Percentiles rank a stretch among this genome's conserved stretches.
Conservation (phyloP, 495 filamentous ascomycete genomes). For the Lasiosphaeris hirsuta region DNA sequence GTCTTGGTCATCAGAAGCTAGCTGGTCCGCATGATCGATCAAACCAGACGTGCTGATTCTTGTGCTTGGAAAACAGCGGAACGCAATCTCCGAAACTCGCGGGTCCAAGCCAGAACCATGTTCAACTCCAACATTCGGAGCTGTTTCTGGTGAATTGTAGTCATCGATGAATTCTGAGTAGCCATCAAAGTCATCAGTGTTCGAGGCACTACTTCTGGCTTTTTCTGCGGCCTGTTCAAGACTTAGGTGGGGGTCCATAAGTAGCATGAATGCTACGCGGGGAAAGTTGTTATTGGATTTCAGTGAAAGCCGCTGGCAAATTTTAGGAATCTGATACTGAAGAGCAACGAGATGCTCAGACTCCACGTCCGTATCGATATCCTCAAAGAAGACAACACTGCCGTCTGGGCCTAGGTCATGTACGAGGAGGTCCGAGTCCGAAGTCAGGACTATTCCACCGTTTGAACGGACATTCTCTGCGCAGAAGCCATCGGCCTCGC, state of each 20-base stretch:
- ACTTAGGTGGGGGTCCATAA: conserved; percentile 28
- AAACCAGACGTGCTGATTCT: not conserved
- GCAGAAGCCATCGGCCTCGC: conserved; percentile 71
- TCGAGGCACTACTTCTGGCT: conserved; percentile 20
- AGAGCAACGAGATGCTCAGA: conserved; percentile 29
- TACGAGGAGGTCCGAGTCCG: conserved; percentile 72
- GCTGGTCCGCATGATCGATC: not conserved
- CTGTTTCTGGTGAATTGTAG: conserved; percentile 33
- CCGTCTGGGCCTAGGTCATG: conserved; percentile 59
- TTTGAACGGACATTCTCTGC: conserved; percentile 50
- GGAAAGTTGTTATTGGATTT: conserved; percentile 22
- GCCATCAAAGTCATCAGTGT: conserved; percentile 9
- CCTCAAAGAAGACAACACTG: conserved; percentile 57
- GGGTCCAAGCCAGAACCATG: conserved; percentile 38
- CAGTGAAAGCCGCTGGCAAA: conserved; percentile 39
- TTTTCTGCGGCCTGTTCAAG: conserved; percentile 30
- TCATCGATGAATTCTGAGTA: conserved; percentile 45
- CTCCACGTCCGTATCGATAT: conserved; percentile 33
- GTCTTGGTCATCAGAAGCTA: conserved; percentile 7
- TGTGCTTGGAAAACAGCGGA: conserved; percentile 30
- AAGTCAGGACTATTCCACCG: conserved; percentile 57
- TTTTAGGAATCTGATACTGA: conserved; percentile 32
- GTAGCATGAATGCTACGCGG: conserved; percentile 40
- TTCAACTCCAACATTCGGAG: not conserved
- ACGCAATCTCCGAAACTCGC: conserved; percentile 45